A percentile compares a stretch with the other conserved stretches of the same genome.
Conservation (phyloP, 345 rosid species). For the Arabidopsis arenosa region DNA sequence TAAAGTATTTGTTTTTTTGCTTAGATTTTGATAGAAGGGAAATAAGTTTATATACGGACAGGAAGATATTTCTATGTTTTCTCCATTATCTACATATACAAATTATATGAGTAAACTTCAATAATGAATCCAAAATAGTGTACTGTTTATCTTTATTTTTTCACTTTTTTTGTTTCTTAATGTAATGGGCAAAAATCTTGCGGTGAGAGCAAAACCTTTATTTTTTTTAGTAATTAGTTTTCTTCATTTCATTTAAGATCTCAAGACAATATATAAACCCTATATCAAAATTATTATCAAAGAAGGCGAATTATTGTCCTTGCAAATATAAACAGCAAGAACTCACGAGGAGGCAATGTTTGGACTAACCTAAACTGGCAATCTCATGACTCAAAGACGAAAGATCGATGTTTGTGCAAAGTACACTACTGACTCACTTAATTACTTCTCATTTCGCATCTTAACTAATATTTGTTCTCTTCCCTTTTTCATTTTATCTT, state of each 20-base stretch:
- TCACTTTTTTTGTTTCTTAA: not conserved
- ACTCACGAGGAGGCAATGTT: constrained; percentile 39
- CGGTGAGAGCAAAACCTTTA: not conserved
- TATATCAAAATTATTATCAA: not conserved
- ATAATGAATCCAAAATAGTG: constrained; percentile 19
- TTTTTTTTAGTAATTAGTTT: not conserved
- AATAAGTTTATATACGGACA: not conserved
- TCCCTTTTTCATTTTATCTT: not conserved
- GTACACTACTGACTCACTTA: constrained; percentile 20
- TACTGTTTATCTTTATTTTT: not conserved
- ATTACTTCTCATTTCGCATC: constrained; percentile 2
- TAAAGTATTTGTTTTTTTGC: constrained; percentile 7
- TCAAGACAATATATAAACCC: not conserved
- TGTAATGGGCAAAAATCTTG: not conserved
- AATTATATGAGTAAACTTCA: not conserved
- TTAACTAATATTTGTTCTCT: constrained; percentile 14
- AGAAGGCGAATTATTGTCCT: constrained; percentile 32
- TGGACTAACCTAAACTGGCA: constrained; percentile 24
- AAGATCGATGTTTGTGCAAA: constrained; percentile 21
- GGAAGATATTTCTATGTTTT: constrained; percentile 9
- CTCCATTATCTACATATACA: not conserved
- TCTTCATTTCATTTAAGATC: constrained; percentile 1
- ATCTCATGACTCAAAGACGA: constrained; percentile 23
- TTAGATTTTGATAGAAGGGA: not conserved
- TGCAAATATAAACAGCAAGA: constrained; percentile 23